Conservation (phyloP, 2,329 filamentous ascomycete species). For the Ophiostoma quercus region DNA sequence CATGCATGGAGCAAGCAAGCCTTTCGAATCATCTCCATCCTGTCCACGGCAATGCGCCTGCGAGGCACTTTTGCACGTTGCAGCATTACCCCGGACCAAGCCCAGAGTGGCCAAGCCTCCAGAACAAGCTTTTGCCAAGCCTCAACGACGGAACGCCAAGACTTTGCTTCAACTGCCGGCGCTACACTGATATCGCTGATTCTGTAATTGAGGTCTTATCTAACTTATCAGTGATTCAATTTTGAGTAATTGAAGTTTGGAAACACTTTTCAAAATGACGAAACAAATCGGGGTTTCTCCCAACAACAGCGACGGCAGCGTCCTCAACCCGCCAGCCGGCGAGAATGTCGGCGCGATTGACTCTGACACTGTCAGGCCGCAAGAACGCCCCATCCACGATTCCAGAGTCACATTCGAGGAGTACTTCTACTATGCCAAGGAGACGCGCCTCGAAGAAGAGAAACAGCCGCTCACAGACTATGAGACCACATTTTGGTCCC, state of each 20-base stretch:
- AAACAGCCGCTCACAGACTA: slow-evolving; percentile 25
- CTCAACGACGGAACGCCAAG: neutral
- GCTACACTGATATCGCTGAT: neutral
- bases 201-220: neutral
- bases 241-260: neutral
- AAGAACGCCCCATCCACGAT: slow-evolving; percentile 30
- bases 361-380: slow-evolving; percentile 20
- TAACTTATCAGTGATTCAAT: neutral
- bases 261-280: neutral
- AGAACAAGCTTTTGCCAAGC: slow-evolving; percentile 9
- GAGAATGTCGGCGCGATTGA: neutral
- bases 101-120: neutral
- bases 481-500: slow-evolving; percentile 28
- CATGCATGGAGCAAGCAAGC: neutral
- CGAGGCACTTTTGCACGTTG: neutral
- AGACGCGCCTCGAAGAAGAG: slow-evolving; percentile 35
- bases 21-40: neutral
- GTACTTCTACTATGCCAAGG: slow-evolving; percentile 35
- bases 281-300: neutral
- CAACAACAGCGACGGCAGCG: neutral
- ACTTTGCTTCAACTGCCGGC: neutral
- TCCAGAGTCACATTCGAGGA: slow-evolving; percentile 34
- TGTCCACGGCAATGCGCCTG: neutral
- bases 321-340: neutral
- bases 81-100: neutral